Base-by-base conservation (phyloP, 2,329 filamentous ascomycete genomes). In the Penicillium sp. region DNA sequence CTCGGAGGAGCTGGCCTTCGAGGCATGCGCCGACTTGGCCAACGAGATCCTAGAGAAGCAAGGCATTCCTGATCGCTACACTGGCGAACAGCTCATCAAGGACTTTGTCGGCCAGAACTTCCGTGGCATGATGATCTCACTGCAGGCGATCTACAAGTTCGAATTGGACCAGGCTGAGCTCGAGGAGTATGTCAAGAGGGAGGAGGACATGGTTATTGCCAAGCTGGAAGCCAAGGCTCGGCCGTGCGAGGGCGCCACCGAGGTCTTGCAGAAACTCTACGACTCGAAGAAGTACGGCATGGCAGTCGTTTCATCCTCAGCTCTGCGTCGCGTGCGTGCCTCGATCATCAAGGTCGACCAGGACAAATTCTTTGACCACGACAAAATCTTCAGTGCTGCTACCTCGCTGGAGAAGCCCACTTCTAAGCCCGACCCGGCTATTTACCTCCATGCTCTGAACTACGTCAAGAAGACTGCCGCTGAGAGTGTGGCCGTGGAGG, bases 21-120 rank as follows among this genome's bases (percentile, higher is more conserved):
- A 91, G 73, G 89, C 87, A 58, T 95, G 88, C 71, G 87, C 89
- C 62, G 86, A 87, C 50, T 82, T 95, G 55, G 85, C 89, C 76
- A 95, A 95, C 74, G 77, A 89, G 69, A 87, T 95, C 68, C 82
- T 91, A 67, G 76, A 78, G 59, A 78, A 79, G 63, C 78, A 85
- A 63, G 73, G 77, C 60, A 75, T 88, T 61, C 63, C 76, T 22
- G 76, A 81, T 59, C 81, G 79, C 65, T 95, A 94, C 76, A 89
- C 86, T 3, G 86, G 86, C 63, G 80, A 84, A 39, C 77, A 82
- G 50, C 83, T 95, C 54, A 87, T 95, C 72, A 75, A 77, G 59
- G 87, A 95, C 73, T 95, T 94, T 63, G 88, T 95, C 59, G 89
- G 90, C 61, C 86, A 93, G 69, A 95, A 94, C 79, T 95, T 95